phyloP scores from a whole-genome alignment of 2,329 filamentous ascomycete species.

The Arthrinium puccinioides region DNA sequence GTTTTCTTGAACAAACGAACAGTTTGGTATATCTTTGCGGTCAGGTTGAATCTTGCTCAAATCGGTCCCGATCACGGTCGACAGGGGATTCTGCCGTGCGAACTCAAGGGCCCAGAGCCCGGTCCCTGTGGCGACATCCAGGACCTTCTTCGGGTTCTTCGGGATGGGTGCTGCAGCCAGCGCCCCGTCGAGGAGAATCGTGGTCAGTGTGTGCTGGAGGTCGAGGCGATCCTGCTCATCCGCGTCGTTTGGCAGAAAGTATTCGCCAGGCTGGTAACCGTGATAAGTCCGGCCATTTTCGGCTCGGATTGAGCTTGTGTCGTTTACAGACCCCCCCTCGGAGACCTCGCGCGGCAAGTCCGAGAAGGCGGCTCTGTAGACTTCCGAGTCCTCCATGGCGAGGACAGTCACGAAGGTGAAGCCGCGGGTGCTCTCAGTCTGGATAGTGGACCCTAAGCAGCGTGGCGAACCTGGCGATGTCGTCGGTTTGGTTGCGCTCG shows the following conservation, averaged over 20 bases:
- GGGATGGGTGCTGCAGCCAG: constrained; percentile 3
- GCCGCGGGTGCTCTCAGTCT: too few species aligned
- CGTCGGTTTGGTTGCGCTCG: too few species aligned
- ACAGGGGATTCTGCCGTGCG: neutral
- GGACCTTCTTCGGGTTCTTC: neutral
- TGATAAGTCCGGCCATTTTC: constrained; percentile 3
- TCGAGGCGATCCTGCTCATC: constrained; percentile 7
- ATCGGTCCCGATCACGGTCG: constrained; percentile 5
- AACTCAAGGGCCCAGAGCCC: constrained; percentile 7
- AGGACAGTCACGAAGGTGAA: too few species aligned
- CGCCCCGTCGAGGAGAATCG: constrained; percentile 1
- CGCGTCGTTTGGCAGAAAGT: constrained; percentile 6
- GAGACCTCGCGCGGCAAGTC: too few species aligned
- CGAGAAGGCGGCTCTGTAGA: too few species aligned
- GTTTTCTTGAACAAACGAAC: constrained; percentile 1
- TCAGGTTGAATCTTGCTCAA: constrained; percentile 4
- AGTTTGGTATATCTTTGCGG: neutral
- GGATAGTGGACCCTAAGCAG: too few species aligned
- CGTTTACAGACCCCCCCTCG: too few species aligned
- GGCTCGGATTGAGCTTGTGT: neutral
- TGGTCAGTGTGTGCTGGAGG: constrained; percentile 5
- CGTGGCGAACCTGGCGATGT: too few species aligned
- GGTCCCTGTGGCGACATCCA: constrained; percentile 6
- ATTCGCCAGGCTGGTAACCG: constrained; percentile 1
- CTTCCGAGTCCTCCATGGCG: too few species aligned